phyloP scores from a whole-genome alignment of 179 eudicot species.

The Silene vulgaris region DNA sequence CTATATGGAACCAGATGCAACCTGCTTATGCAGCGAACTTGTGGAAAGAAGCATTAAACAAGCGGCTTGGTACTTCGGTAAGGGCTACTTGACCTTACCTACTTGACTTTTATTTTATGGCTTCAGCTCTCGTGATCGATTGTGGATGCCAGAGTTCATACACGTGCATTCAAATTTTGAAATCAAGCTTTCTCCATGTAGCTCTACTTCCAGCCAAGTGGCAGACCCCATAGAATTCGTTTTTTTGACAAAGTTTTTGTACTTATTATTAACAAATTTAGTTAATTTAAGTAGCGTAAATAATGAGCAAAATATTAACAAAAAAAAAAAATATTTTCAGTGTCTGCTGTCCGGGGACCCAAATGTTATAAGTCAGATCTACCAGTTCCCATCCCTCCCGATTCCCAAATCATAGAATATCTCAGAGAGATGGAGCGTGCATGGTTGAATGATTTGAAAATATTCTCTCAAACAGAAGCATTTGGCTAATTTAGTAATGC shows the following conservation, averaged over 20 bases:
- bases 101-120: slow-evolving; percentile 2
- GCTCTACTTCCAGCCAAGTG: no score
- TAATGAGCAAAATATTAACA: no score
- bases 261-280: no score
- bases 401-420: background rate
- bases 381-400: background rate
- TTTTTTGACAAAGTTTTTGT: no score
- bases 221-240: no score
- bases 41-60: slow-evolving; percentile 97
- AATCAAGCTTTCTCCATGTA: no score
- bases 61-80: slow-evolving; percentile 90
- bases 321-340: no score
- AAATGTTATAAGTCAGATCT: background rate
- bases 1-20: slow-evolving; percentile 78
- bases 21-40: slow-evolving; percentile 91
- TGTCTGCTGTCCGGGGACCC: no score
- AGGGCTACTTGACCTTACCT: slow-evolving; percentile 10
- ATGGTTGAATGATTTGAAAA: no score
- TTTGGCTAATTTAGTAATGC: background rate
- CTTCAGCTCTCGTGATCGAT: background rate
- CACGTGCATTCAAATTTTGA: no score
- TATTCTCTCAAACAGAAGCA: background rate
- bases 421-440: no score
- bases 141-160: background rate
- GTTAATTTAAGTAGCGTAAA: no score